These are phyloP conservation scores for Grosmannia huntii DNA, from an alignment of 2,329 filamentous ascomycete species.

Conservation along the genomic window DNA sequence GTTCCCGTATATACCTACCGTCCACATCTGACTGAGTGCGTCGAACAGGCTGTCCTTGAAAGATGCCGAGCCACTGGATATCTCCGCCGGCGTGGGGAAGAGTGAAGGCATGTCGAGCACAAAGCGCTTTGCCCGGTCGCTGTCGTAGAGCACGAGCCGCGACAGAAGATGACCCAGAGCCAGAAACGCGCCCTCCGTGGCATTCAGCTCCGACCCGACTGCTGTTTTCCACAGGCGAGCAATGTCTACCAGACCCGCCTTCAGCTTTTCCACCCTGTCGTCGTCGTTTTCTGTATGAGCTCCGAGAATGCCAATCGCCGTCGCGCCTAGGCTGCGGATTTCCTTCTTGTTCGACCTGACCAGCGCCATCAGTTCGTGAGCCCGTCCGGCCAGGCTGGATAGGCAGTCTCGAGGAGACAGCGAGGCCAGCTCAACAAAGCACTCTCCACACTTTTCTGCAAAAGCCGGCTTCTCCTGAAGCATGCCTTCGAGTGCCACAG, in stretches of 20 bases:
- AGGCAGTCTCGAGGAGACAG: conserved; percentile 24
- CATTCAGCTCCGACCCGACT: conserved; percentile 29
- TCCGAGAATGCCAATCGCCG: conserved; percentile 62
- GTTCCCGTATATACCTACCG: conserved; percentile 23
- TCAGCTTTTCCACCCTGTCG: conserved; percentile 25
- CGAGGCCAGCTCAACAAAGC: conserved; percentile 40
- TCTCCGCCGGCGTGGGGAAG: conserved; percentile 11
- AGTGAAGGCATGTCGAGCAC: neutral
- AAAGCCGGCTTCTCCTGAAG: conserved; percentile 28
- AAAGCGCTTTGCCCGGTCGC: neutral
- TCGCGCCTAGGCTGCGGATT: conserved; percentile 53
- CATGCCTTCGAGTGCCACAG: conserved; percentile 45
- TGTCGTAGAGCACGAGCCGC: conserved; percentile 28
- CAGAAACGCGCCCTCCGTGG: conserved; percentile 33
- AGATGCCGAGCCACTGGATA: conserved; percentile 14
- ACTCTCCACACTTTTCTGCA: conserved; percentile 34
- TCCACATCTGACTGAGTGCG: conserved; percentile 30
- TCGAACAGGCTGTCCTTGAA: conserved; percentile 33
- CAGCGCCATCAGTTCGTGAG: conserved; percentile 41
- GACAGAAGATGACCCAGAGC: conserved; percentile 32
- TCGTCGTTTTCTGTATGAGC: conserved; percentile 44
- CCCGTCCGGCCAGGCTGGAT: conserved; percentile 32
- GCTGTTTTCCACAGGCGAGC: conserved; percentile 37
- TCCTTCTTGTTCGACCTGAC: conserved; percentile 61
- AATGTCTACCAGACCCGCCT: conserved; percentile 32